Evolutionary conservation across 495 filamentous ascomycete genomes (phyloP), one percentile per base, ranked within the genome.

Genomic region (Tuber umbilicatum): DNA sequence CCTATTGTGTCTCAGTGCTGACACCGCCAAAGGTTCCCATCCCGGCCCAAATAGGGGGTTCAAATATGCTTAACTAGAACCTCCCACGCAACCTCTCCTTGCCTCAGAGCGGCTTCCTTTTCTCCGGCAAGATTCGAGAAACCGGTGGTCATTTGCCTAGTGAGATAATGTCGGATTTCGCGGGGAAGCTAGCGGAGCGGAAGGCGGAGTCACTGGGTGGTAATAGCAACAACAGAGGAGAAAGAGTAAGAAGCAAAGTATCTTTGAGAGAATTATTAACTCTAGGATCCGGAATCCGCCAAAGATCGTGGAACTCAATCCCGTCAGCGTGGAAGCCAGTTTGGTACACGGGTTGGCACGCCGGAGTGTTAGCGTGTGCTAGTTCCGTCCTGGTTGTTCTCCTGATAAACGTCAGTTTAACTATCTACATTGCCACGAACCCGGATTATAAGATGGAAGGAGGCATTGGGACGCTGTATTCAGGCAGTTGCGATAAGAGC

Each of bases 341-440:
- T 5, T 31, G 50, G 50, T 31, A 60, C 50, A 60, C 50, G 5
- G 70, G 70, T 23, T 72, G 70, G 70, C 70, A 27, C 7, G 16
- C n/a, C 4, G 70, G 42, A 0, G 70, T 72, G 5, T 23, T 37
- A 23, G 35, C 21, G 10, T 64, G 35, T 37, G 70, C 70, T 10
- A 40, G 27, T 6, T 45, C 45, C 47, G 43, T 45, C 4, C 7
- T 39, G 42, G 6, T 39, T 14, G 27, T 72, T 23, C 35, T 72
- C 9, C 2, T 72, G 12, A 72, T 72, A 38, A 72, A 72, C 39
- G 1, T 72, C 27, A 21, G 70, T 38, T 55, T 72, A 23, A 72
- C 70, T 9, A 27, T 64, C 41, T 72, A 55, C 35, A 45, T 12
- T 0, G 35, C 42, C 12, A 72, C 37, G 41, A 72, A 72, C 1